Conservation (phyloP, 768 basidiomycete species). For the Suillus clintonianus region DNA sequence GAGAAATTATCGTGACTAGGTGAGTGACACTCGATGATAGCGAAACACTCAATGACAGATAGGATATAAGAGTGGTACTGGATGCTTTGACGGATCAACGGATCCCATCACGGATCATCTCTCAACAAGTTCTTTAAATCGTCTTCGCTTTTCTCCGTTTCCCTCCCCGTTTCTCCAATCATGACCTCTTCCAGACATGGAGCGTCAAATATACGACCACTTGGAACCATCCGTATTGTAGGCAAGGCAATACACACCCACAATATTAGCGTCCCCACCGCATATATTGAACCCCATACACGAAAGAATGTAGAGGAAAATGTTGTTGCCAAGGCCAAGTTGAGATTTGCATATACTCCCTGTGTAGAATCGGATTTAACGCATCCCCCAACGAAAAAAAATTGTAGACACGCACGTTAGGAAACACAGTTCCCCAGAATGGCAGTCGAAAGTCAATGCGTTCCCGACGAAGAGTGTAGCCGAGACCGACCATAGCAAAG, state of each 20-base stretch:
- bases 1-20: too few relatives aligned
- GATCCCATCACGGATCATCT: too few relatives aligned
- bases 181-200: constrained; percentile 39
- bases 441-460: constrained; percentile 54
- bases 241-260: constrained; percentile 52
- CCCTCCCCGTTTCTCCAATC: constrained; percentile 14
- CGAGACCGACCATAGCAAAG: constrained; percentile 53
- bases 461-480: constrained; percentile 40
- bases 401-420: constrained; percentile 49
- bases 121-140: too few relatives aligned
- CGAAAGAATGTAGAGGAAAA: constrained; percentile 60
- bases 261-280: constrained; percentile 48
- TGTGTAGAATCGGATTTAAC: constrained; percentile 17
- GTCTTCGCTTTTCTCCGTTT: not conserved
- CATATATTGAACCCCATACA: constrained; percentile 57
- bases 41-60: too few relatives aligned
- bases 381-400: not conserved
- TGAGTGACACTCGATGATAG: too few relatives aligned
- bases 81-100: too few relatives aligned
- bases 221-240: constrained; percentile 38
- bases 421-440: constrained; percentile 73
- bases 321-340: constrained; percentile 48
- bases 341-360: constrained; percentile 69
- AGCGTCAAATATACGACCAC: constrained; percentile 44
- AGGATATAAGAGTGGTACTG: too few relatives aligned